phyloP scores from a whole-genome alignment of 164 flowering plant species.

The Umbilicus rupestris region DNA sequence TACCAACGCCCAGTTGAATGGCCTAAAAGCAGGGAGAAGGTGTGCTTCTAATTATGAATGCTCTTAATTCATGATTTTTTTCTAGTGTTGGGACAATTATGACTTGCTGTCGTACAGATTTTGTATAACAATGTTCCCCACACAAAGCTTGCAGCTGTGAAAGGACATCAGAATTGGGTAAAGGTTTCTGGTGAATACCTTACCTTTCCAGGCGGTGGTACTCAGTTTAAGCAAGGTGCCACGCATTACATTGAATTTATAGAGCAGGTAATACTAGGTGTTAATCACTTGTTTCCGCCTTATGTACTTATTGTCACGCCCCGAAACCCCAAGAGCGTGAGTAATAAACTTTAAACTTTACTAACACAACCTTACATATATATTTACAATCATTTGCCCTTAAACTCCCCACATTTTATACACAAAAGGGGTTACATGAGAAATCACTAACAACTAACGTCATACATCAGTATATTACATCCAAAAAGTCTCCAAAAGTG shows the following conservation, averaged over 20 bases:
- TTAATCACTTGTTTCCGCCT: neutral
- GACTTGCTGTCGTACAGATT: constrained; percentile 40
- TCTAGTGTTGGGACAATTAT: neutral
- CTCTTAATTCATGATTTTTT: neutral
- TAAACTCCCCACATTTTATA: too few relatives aligned
- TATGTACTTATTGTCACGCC: too few relatives aligned
- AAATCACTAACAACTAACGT: too few relatives aligned
- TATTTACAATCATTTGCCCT: too few relatives aligned
- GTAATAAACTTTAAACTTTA: too few relatives aligned
- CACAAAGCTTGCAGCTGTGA: constrained; percentile 65
- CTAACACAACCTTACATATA: too few relatives aligned
- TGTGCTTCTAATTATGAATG: constrained; percentile 13
- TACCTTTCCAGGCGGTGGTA: constrained; percentile 97
- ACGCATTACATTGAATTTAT: constrained; percentile 83
- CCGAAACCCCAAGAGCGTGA: too few relatives aligned
- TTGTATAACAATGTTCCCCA: constrained; percentile 95
- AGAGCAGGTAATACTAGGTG: constrained; percentile 39
- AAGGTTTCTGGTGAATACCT: constrained; percentile 82
- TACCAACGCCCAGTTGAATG: constrained; percentile 67
- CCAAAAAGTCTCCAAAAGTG: too few relatives aligned
- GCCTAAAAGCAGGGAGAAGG: constrained; percentile 97
- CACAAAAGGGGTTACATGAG: too few relatives aligned
- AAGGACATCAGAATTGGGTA: constrained; percentile 99
- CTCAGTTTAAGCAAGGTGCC: constrained; percentile 95
- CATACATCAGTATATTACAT: too few relatives aligned